These are phyloP conservation scores for Fraxinus anomala DNA, from an alignment of 257 asterid species.

Conservation along the genomic window DNA sequence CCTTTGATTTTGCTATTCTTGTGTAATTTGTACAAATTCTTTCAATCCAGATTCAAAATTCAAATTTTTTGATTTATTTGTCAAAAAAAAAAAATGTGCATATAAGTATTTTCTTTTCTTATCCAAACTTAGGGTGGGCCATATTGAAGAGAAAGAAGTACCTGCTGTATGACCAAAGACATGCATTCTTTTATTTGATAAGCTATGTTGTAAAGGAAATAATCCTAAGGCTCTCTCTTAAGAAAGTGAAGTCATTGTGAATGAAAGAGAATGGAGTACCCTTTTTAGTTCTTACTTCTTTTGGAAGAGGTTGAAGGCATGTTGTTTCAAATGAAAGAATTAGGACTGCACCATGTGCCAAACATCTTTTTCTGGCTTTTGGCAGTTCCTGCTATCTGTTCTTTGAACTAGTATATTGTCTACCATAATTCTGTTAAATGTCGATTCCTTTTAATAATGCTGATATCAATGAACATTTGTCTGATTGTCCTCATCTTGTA, in stretches of 20 bases:
- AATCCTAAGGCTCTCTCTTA: not conserved
- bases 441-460: not conserved
- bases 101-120: not conserved
- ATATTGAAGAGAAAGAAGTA: not conserved
- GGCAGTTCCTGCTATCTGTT: not conserved
- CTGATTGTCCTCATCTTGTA: conserved; percentile 18
- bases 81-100: not conserved
- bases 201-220: not conserved
- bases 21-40: not conserved
- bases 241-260: not conserved
- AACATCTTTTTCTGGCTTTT: not conserved
- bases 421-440: not conserved
- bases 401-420: not conserved
- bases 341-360: not conserved
- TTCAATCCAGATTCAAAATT: not conserved
- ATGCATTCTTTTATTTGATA: not conserved
- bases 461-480: not conserved
- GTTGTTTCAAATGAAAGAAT: not conserved
- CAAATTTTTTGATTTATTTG: not conserved
- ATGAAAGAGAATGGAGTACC: not conserved
- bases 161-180: not conserved
- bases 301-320: not conserved
- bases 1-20: not conserved
- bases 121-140: not conserved
- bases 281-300: not conserved